These are phyloP conservation scores for Dioscorea dumetorum DNA, from an alignment of 106 monocot species.

Conservation along the genomic window DNA sequence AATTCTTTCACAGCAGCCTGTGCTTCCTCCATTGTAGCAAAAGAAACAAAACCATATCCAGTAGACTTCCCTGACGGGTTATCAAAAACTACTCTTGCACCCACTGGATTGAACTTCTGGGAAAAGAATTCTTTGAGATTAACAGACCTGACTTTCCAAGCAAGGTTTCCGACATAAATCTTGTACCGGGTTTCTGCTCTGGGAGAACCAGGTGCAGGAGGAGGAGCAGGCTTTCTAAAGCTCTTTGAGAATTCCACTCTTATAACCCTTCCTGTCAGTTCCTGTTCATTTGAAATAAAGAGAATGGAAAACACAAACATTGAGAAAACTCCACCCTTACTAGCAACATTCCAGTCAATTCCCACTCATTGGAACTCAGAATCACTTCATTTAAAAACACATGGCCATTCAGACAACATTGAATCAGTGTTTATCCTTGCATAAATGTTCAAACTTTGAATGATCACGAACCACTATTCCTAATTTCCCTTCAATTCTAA, in stretches of 20 bases:
- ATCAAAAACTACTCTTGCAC: slow-evolving; percentile 68
- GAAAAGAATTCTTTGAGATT: slow-evolving; percentile 71
- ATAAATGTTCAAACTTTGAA: background rate
- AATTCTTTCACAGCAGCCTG: slow-evolving; percentile 71
- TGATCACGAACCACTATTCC: background rate
- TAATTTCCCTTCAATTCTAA: no score
- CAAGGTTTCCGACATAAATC: slow-evolving; percentile 84
- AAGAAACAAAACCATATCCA: slow-evolving; percentile 93
- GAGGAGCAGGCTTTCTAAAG: slow-evolving; percentile 42
- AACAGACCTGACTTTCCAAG: slow-evolving; percentile 79
- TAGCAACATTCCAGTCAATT: no score
- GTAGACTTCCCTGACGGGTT: slow-evolving; percentile 57
- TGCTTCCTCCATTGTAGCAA: slow-evolving; percentile 82
- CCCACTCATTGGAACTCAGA: no score
- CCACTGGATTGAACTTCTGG: slow-evolving; percentile 54
- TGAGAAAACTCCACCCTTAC: no score
- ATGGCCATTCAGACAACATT: no score
- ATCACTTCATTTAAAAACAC: no score
- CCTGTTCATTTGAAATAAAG: slow-evolving; percentile 24
- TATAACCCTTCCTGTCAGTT: slow-evolving; percentile 70
- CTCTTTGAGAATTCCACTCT: slow-evolving; percentile 81
- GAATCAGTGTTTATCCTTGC: background rate
- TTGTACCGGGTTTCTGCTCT: slow-evolving; percentile 28
- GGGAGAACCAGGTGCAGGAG: slow-evolving; percentile 11
- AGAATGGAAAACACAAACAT: background rate